phyloP scores from a whole-genome alignment of 2,329 filamentous ascomycete species.

The Colletotrichum lindemuthianum region DNA sequence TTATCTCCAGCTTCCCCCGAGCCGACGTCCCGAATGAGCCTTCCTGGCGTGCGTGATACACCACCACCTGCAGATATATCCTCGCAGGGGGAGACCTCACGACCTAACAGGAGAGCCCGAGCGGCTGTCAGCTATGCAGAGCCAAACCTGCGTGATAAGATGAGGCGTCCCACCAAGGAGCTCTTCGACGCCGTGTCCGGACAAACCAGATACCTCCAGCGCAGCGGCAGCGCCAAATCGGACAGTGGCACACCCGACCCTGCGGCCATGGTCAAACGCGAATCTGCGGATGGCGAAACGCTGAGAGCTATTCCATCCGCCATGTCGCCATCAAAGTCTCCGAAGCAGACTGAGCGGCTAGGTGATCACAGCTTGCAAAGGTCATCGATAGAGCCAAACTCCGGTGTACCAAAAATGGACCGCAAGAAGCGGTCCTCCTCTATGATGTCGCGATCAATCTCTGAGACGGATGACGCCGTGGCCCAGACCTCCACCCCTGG shows the following conservation, averaged over 20 bases:
- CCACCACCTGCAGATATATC: slow-evolving; percentile 69
- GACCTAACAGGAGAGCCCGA: slow-evolving; percentile 74
- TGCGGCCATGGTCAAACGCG: slow-evolving; percentile 45
- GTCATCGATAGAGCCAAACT: slow-evolving; percentile 41
- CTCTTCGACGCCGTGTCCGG: slow-evolving; percentile 78
- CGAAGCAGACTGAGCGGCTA: slow-evolving; percentile 36
- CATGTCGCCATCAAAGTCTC: background rate
- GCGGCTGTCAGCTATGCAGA: slow-evolving; percentile 82
- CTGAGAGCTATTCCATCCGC: slow-evolving; percentile 44
- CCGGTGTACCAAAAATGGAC: slow-evolving; percentile 49
- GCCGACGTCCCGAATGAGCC: slow-evolving; percentile 47
- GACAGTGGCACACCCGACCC: slow-evolving; percentile 49
- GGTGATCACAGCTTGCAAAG: slow-evolving; percentile 57
- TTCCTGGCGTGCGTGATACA: slow-evolving; percentile 60
- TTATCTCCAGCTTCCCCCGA: slow-evolving; percentile 62
- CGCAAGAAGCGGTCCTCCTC: slow-evolving; percentile 54
- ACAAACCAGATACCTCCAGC: slow-evolving; percentile 61
- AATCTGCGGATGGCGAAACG: slow-evolving; percentile 43
- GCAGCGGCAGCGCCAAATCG: slow-evolving; percentile 46
- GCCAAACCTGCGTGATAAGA: slow-evolving; percentile 83
- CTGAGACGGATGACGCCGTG: slow-evolving; percentile 22
- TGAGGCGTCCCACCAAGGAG: slow-evolving; percentile 82
- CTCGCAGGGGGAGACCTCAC: slow-evolving; percentile 64
- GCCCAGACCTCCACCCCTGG: background rate
- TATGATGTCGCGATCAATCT: slow-evolving; percentile 33